Base-by-base conservation (phyloP, 2,329 filamentous ascomycete species). In the Geosmithia putterillii region DNA sequence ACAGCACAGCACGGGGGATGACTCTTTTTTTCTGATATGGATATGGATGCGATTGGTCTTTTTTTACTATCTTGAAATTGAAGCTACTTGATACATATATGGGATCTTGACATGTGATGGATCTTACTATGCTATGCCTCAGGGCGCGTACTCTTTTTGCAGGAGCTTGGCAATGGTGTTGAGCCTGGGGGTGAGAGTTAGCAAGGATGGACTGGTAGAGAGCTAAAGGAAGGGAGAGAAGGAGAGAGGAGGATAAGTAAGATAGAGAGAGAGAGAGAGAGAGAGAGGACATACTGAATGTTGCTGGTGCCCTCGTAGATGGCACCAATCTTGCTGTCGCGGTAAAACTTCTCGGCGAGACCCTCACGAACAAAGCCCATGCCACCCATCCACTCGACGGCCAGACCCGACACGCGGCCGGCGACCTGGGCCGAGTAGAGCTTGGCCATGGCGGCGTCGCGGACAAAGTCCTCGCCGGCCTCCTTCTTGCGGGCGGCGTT, bases 321-420 rank as follows among this genome's bases (percentile, higher is more conserved):
- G 50, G 88, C 88, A 9, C 92, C 92, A 57, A 98, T 98, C 81
- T 96, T 98, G 73, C 85, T 92, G 62, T 98, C 92, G 40, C 92
- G 75, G 74, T 83, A 98, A 70, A 83, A 95, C 78, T 98, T 98
- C 78, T 98, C 92, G 1, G 92, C 92, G 46, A 95, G 79, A 0
- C 92, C 92, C 63, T 98, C 92, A 38, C 92, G 73, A 15, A 98
- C 92, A 55, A 98, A 98, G 39, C 92, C 92, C 92, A 98, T 96
- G 48, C 92, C 92, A 40, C 92, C 92, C 90, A 96, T 96, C 92
- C 92, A 98, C 68, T 98, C 92, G 22, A 98, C 79, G 0, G 90
- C 92, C 41, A 84, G 74, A 7, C 89, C 81, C 44, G 83, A 84
- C 18, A 98, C 90, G 44, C 79, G 80, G 18, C 86, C 85, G 0